phyloP scores from a whole-genome alignment of 495 filamentous ascomycete genomes.

The Tuber microsphaerosporum region DNA sequence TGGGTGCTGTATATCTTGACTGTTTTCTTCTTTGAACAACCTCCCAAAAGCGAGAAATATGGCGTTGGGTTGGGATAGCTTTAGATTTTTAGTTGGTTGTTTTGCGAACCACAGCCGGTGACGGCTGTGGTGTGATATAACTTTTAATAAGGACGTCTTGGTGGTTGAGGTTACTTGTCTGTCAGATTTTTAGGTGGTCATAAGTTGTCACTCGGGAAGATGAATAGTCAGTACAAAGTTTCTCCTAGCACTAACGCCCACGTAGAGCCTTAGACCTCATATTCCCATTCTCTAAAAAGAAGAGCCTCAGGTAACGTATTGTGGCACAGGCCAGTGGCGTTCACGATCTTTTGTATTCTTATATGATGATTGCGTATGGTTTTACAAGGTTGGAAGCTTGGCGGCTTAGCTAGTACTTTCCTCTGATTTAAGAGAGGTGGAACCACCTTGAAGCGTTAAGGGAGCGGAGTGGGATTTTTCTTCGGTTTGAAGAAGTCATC shows the following conservation, averaged over 20 bases:
- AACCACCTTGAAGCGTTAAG: too few species aligned
- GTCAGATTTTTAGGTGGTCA: neutral
- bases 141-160: neutral
- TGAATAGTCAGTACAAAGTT: neutral
- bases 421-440: too few species aligned
- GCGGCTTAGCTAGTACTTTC: too few species aligned
- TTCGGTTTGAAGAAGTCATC: too few species aligned
- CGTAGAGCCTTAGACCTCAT: neutral
- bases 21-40: neutral
- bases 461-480: too few species aligned
- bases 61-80: neutral
- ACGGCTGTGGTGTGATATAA: neutral
- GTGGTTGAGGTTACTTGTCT: neutral
- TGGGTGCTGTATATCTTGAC: constrained; percentile 58
- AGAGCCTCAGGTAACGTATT: neutral
- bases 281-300: neutral
- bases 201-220: neutral
- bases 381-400: too few species aligned
- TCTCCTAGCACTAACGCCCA: neutral
- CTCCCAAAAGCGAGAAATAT: neutral
- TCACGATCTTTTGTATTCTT: too few species aligned
- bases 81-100: neutral
- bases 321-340: too few species aligned
- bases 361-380: too few species aligned
- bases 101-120: neutral